Percentiles rank a stretch among this genome's conserved stretches.
phyloP scores from a whole-genome alignment of 208 protist genomes.

The Trypanosoma rangeli region DNA sequence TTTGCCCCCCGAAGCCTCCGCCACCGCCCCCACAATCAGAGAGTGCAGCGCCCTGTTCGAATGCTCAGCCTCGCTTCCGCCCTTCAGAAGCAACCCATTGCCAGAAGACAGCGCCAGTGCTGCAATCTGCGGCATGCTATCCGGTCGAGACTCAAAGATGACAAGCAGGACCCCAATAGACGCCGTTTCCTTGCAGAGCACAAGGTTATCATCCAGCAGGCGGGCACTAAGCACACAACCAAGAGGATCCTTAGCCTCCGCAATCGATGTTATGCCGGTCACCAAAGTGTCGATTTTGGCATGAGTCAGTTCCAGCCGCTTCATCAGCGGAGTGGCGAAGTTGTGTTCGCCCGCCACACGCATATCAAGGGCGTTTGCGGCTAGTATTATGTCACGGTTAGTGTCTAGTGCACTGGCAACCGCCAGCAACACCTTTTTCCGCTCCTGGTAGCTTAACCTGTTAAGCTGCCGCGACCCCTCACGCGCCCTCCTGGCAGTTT shows the following conservation, averaged over 20 bases:
- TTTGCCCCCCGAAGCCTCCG: constrained; percentile 28
- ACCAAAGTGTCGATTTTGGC: constrained; percentile 59
- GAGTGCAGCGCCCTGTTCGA: constrained; percentile 56
- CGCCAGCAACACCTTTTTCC: constrained; percentile 44
- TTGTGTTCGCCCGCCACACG: constrained; percentile 35
- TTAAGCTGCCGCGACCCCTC: constrained; percentile 46
- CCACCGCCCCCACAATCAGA: constrained; percentile 50
- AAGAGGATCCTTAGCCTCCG: constrained; percentile 46
- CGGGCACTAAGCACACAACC: constrained; percentile 46
- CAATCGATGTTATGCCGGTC: constrained; percentile 55
- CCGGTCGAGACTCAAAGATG: constrained; percentile 94
- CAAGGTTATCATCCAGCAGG: constrained; percentile 70
- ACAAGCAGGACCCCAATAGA: constrained; percentile 93
- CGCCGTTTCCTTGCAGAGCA: constrained; percentile 70
- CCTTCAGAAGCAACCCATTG: constrained; percentile 91
- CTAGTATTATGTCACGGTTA: constrained; percentile 46
- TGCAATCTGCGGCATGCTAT: constrained; percentile 84
- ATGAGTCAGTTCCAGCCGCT: constrained; percentile 62
- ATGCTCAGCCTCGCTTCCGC: constrained; percentile 73
- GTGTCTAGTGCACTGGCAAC: constrained; percentile 58
- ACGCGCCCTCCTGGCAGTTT: constrained; percentile 59
- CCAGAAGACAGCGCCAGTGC: constrained; percentile 79
- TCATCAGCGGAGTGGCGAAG: constrained; percentile 38
- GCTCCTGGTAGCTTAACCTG: constrained; percentile 30
- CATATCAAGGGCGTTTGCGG: constrained; percentile 77